phyloP scores from a whole-genome alignment of 2,329 filamentous ascomycete species.

The Coniella lustricola region DNA sequence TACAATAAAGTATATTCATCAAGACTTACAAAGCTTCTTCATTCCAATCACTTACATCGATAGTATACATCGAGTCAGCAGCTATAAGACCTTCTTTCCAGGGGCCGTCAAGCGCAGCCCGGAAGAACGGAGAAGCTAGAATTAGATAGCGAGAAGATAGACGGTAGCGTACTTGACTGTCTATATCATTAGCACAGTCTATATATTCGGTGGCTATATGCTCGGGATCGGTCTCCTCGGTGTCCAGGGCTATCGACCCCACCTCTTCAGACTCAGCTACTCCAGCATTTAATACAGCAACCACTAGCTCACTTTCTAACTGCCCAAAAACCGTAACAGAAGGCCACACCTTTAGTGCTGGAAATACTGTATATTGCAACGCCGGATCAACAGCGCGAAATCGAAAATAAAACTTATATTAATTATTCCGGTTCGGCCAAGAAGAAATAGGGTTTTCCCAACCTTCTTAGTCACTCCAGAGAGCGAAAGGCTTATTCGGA shows the following conservation, averaged over 20 bases:
- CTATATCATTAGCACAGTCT: background rate
- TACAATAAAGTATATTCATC: background rate
- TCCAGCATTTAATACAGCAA: background rate
- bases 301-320: background rate
- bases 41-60: background rate
- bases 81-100: background rate
- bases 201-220: background rate
- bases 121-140: background rate
- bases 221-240: background rate
- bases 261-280: background rate
- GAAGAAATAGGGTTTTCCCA: background rate
- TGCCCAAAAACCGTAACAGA: background rate
- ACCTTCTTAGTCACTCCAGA: background rate
- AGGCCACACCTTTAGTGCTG: background rate
- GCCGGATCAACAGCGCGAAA: background rate
- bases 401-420: background rate
- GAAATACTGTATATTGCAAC: background rate
- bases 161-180: background rate
- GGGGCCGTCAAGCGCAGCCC: background rate
- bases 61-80: background rate
- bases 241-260: too few relatives aligned
- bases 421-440: background rate
- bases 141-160: background rate
- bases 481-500: slow-evolving; percentile 5
- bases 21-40: background rate